Conservation (phyloP, 228 moss, liverwort and hornwort genomes). For the Sphagnum fallax region DNA sequence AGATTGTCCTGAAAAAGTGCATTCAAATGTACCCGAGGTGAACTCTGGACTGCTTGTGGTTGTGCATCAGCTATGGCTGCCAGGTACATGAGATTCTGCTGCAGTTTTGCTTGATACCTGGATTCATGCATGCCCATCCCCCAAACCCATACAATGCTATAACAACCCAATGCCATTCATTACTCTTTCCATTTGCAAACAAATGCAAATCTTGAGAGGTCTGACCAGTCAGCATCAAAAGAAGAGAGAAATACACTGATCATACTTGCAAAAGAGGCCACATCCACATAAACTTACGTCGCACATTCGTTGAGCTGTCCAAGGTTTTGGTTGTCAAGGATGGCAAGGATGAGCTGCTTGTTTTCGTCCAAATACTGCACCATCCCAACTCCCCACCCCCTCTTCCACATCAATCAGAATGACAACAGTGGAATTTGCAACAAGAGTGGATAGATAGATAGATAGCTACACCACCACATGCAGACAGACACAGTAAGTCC, state of each 20-base stretch:
- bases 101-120: conserved; percentile 52
- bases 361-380: conserved; percentile 68
- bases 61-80: conserved; percentile 60
- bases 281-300: conserved; percentile 16
- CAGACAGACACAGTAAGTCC: too few relatives aligned
- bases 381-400: not conserved
- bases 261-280: too few relatives aligned
- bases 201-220: too few relatives aligned
- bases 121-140: not conserved
- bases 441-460: too few relatives aligned
- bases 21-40: conserved; percentile 27
- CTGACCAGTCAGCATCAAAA: too few relatives aligned
- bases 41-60: conserved; percentile 45
- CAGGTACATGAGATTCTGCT: conserved; percentile 21
- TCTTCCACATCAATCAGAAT: too few relatives aligned
- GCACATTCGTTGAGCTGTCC: conserved; percentile 43
- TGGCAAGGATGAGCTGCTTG: conserved; percentile 61
- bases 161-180: conserved; percentile 27
- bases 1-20: too few relatives aligned
- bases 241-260: too few relatives aligned
- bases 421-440: too few relatives aligned
- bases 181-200: not conserved
- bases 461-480: too few relatives aligned
- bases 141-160: conserved; percentile 13
- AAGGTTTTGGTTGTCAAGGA: conserved; percentile 47